Evolutionary conservation across 768 basidiomycete genomes (phyloP), one percentile per base, ranked within the genome.

Genomic region (Agaricus subrufescens): DNA sequence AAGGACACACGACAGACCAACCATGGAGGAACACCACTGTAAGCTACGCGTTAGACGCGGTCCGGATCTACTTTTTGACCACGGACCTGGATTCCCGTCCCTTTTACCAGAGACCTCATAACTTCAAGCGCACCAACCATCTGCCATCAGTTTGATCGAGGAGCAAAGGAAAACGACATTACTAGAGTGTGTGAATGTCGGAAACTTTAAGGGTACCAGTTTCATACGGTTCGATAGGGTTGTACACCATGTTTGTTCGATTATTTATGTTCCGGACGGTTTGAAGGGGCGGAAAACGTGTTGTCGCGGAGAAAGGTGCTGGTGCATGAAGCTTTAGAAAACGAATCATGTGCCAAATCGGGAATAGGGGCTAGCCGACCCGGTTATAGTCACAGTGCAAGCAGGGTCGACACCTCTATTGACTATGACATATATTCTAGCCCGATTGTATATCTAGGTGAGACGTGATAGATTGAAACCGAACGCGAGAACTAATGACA

Each of bases 101-200:
- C 82, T 82, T 64, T 89, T 93, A 40, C 92, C 92, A 61, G 83
- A 83, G 50, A 93, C 63, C 69, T 93, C 91, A 64, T 89, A 94
- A 73, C 92, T 94, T 49, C n/a, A 50, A 25, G 48, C 30, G 30
- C 45, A 50, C 23, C 29, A 10, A 10, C 47, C 45, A 46, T 38
- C n/a, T 27, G 30, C 39, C 12, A 31, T 64, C 31, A 60, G 50
- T 50, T 26, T 47, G 37, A 47, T 40, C 45, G 19, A 8, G 12
- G 39, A 29, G 42, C 11, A 54, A 60, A 45, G n/a, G 2, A 40
- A 4, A 46, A 30, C 26, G 27, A 52, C 70, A 60, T 19, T 52
- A 91, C 90, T 94, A 84, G 58, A 94, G 80, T 6, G 80, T 82
- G 68, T 94, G 91, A 19, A 87, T 71, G 55, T 85, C 82, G 23